Evolutionary conservation across 2,329 filamentous ascomycete genomes (phyloP).

Genomic region (Apiospora phragmitis): DNA sequence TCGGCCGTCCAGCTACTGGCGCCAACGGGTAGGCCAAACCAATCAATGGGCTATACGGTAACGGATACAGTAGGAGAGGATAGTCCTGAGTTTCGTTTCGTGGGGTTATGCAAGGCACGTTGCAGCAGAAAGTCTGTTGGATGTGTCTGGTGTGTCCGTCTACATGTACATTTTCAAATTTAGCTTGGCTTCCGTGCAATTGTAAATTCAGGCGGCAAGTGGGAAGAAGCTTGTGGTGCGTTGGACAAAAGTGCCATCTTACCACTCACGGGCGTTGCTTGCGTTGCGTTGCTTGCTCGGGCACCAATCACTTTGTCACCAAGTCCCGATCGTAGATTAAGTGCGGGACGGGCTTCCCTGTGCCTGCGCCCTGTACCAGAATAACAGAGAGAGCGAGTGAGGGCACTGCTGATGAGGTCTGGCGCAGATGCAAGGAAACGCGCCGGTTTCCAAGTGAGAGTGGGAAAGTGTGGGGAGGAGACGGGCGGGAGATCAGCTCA

Average conservation of each 20-base stretch:
- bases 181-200: conserved; percentile 3
- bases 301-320: conserved; percentile 1
- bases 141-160: not conserved
- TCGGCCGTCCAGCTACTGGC: not conserved
- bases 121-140: conserved; percentile 5
- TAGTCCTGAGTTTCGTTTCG: conserved; percentile 1
- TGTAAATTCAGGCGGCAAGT: not conserved
- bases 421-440: conserved; percentile 3
- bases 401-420: conserved; percentile 4
- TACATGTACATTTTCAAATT: conserved; percentile 7
- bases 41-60: not conserved
- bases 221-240: conserved; percentile 7
- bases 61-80: not conserved
- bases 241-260: not conserved
- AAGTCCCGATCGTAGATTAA: conserved; percentile 5
- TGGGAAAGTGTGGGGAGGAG: conserved; percentile 4
- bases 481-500: conserved; percentile 4
- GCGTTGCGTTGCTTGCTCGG: not conserved
- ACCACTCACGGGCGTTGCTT: not conserved
- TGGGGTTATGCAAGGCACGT: conserved; percentile 6
- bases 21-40: not conserved
- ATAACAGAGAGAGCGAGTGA: not conserved
- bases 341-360: conserved; percentile 2
- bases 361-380: not conserved
- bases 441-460: conserved; percentile 1